Evolutionary conservation across 345 rosid species (phyloP).

Genomic region (Dovyalis caffra): DNA sequence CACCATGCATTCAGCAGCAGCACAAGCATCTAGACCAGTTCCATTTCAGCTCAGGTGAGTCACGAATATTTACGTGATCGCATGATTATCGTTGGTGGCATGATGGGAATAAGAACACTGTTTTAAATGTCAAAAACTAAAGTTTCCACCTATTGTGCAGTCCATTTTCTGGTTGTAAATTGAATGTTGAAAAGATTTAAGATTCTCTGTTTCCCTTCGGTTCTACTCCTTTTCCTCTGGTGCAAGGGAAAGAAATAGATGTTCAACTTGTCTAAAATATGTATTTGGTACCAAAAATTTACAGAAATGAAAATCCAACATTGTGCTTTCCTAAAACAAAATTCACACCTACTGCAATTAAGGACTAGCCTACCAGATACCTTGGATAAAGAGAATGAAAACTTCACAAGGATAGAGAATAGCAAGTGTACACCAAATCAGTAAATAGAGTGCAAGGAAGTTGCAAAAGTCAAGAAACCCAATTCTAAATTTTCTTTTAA

Average conservation of each 20-base stretch:
- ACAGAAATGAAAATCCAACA: not conserved
- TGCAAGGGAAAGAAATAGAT: not conserved
- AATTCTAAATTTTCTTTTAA: not conserved
- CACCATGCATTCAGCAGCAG: not conserved
- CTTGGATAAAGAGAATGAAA: not conserved
- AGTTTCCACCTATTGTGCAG: not conserved
- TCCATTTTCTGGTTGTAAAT: not conserved
- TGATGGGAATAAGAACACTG: not conserved
- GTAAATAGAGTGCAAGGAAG: not conserved
- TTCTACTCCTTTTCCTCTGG: not conserved
- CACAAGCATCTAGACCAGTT: not conserved
- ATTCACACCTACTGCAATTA: not conserved
- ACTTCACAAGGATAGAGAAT: not conserved
- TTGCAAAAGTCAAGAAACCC: conserved; percentile 4
- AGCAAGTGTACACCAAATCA: not conserved
- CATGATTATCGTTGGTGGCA: not conserved
- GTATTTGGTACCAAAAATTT: not conserved
- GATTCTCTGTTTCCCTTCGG: not conserved
- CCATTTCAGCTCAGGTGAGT: not conserved
- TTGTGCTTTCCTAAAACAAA: too few species aligned
- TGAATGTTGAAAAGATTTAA: not conserved
- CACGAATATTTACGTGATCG: not conserved
- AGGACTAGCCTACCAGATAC: not conserved
- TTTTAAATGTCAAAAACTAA: not conserved
- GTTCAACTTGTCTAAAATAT: not conserved